phyloP scores from a whole-genome alignment of 2,329 filamentous ascomycete species.

The Colletotrichum falcatum region DNA sequence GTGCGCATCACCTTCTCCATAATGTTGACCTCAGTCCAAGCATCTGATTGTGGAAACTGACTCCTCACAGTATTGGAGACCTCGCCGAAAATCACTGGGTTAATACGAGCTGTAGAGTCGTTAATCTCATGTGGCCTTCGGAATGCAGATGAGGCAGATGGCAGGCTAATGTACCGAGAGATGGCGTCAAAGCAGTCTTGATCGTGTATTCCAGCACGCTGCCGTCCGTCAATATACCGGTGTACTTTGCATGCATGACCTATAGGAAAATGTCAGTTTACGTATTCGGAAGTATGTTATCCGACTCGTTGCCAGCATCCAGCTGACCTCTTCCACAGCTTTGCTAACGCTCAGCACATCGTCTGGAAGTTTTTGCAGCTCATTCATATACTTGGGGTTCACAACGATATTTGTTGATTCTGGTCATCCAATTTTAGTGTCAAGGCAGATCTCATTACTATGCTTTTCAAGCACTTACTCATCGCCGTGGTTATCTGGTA shows the following conservation, averaged over 20 bases:
- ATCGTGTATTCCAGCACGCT: slow-evolving; percentile 45
- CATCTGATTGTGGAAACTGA: slow-evolving; percentile 51
- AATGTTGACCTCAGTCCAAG: slow-evolving; percentile 57
- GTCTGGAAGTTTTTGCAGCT: slow-evolving; percentile 50
- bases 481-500: slow-evolving; percentile 47
- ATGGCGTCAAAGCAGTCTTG: slow-evolving; percentile 50
- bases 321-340: slow-evolving; percentile 45
- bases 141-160: too few relatives aligned
- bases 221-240: slow-evolving; percentile 46
- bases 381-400: slow-evolving; percentile 47
- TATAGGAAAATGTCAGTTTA: too few relatives aligned
- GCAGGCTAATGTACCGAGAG: slow-evolving; percentile 44
- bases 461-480: background rate
- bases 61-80: slow-evolving; percentile 49
- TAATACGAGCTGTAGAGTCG: slow-evolving; percentile 48
- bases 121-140: too few relatives aligned
- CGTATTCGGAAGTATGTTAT: too few relatives aligned
- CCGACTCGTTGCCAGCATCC: too few relatives aligned
- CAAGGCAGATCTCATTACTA: accelerated
- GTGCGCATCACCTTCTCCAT: slow-evolving; percentile 57
- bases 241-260: slow-evolving; percentile 51
- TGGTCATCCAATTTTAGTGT: slow-evolving; percentile 25
- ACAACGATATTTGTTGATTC: slow-evolving; percentile 47
- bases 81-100: slow-evolving; percentile 54
- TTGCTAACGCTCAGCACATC: slow-evolving; percentile 47